phyloP scores from a whole-genome alignment of 1,284 basidiomycete species.

The Ganoderma resinaceum region DNA sequence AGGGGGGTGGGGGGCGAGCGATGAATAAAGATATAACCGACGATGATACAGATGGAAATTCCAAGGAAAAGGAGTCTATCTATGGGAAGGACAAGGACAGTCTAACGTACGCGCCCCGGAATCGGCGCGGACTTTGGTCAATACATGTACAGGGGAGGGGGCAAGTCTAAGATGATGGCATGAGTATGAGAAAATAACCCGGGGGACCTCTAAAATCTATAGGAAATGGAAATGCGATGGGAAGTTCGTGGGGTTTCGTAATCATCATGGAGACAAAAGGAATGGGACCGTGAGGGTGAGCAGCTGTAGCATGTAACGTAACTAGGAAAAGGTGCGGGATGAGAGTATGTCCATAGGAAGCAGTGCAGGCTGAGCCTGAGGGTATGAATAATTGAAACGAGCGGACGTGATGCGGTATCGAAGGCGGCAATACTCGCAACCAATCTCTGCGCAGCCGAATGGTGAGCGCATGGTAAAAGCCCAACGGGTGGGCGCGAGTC shows the following conservation, averaged over 20 bases:
- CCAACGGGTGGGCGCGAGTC: too few species aligned
- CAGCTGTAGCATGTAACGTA: not conserved
- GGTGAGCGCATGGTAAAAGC: not conserved
- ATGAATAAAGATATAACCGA: slow-evolving; percentile 8
- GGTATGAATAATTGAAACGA: not conserved
- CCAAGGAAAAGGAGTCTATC: slow-evolving; percentile 1
- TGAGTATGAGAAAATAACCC: not conserved
- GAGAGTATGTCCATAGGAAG: not conserved
- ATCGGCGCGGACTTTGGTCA: not conserved
- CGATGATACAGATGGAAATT: slow-evolving; percentile 2
- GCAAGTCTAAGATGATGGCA: not conserved
- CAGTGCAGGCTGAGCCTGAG: not conserved
- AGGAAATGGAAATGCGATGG: not conserved
- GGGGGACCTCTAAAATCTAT: not conserved
- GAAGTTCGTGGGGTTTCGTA: not conserved
- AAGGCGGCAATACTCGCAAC: not conserved
- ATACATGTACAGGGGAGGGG: not conserved
- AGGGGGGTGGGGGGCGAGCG: too few species aligned
- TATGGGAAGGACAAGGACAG: not conserved
- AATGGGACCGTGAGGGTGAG: not conserved
- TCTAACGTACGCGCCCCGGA: not conserved
- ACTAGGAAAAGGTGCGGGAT: not conserved
- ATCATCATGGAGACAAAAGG: not conserved
- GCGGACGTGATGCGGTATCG: slow-evolving; percentile 9
- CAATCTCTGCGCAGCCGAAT: not conserved